Base-by-base conservation (phyloP, 139 green algal species). In the Gonium pectorale region DNA sequence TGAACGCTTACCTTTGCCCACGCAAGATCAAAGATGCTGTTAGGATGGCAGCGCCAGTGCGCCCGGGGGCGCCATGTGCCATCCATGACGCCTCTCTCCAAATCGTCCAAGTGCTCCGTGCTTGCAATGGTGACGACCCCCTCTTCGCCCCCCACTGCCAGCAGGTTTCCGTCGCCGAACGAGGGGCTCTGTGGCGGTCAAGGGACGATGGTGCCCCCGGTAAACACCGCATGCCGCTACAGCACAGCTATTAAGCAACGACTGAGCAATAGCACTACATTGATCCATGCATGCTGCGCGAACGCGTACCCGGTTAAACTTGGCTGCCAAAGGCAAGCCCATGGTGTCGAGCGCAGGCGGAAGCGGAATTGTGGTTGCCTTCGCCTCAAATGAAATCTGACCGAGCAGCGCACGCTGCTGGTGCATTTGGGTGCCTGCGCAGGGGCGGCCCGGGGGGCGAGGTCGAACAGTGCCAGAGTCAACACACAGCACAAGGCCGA, bases 21-120 rank as follows among this genome's bases (percentile, higher is more conserved):
- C 5, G 88, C 84, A 6, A 97, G 44, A 90, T 97, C 95, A 81
- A 96, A 98, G 21, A 98, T 92, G 27, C 92, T 93, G 81, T 98
- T 98, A 33, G 91, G 67, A 85, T 97, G 94, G 31, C 91, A 93
- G 41, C 85, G 40, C 93, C 92, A 98, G 69, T 93, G 89, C 8
- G 93, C 93, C 5, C 49, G 43, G 1, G 92, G 94, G 31, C 59
- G 37, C 31, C 60, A 75, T 21, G 29, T 49, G 27, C 46, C 66
- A 24, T 87, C 86, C 29, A 88, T 81, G 24, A 71, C 80, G 13
- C 90, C 80, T 17, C 37, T 59, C 2, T 56, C 26, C 6, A 91
- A 83, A 51, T 92, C 89, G 21, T 83, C 33, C 15, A 69, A 27
- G 29, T 43, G 29, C 1, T 62, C 51, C 2, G 93, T 94, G 80